Evolutionary conservation across 2,329 filamentous ascomycete species (phyloP), one percentile per base, ranked within the genome.

Genomic region (Arthrobotrys megalospora): DNA sequence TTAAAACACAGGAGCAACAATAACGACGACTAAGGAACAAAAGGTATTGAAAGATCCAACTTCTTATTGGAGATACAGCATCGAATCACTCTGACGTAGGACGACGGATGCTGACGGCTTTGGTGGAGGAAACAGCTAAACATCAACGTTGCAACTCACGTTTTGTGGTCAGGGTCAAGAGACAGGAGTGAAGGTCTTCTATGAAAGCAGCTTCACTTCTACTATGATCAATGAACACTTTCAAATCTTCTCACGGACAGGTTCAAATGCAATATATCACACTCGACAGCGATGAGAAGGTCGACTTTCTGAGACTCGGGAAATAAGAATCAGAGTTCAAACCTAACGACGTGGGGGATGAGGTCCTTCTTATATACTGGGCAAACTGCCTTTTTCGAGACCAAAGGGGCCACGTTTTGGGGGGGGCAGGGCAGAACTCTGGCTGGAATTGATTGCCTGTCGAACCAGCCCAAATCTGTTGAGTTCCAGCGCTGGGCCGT

Each of bases 271-370:
- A 66, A 64, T 67, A 55, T 43, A 47, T 72, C 66, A 64, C 53
- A 72, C 62, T 75, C 70, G 55, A 78, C 28, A 63, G 66, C 67
- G 53, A 66, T 66, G 73, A 77, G 73, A 78, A 64, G 52, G 67
- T 67, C 68, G 62, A 62, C 50, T 78, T 78, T 78, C 67, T 66
- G 67, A 58, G 65, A 78, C 45, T 78, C 67, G 62, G 38, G 47
- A 70, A 75, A 78, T 60, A 68, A 58, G 48, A 72, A 78, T 43
- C 36, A 68, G 63, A 64, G 38, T 62, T 72, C 52, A 34, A 50
- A 62, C 64, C 10, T 47, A 34, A 62, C 19, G 45, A 58, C 75
- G 75, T 78, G 75, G 75, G 75, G 75, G 68, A 66, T 47, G 62
- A 66, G 48, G 48, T 21, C 75, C 75, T 52, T 78, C 53, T 78